phyloP scores from a whole-genome alignment of 805 yeast species.

The Candida fluviatilis region DNA sequence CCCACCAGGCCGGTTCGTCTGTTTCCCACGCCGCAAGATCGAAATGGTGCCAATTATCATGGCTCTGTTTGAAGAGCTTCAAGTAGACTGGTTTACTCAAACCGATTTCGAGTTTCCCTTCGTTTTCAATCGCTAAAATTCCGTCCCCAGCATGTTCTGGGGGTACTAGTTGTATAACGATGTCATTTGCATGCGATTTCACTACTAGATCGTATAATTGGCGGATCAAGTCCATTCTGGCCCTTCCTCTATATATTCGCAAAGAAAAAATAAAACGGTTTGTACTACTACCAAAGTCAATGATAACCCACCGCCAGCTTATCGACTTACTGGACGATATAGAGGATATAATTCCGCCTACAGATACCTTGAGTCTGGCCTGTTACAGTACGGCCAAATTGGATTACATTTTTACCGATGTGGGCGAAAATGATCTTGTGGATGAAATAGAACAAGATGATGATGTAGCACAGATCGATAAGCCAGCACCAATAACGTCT shows the following conservation, averaged over 20 bases:
- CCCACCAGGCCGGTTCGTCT: conserved; percentile 8
- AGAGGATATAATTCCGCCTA: conserved; percentile 19
- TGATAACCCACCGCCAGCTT: conserved; percentile 2
- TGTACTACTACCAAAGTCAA: too few species aligned
- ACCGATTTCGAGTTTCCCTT: conserved; percentile 25
- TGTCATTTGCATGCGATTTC: conserved; percentile 2
- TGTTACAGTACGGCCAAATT: conserved; percentile 26
- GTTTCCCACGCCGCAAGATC: neutral
- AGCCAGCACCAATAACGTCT: too few species aligned
- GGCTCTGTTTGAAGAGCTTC: conserved; percentile 28
- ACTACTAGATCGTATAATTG: conserved; percentile 1
- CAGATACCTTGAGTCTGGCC: conserved; percentile 28
- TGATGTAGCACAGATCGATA: neutral
- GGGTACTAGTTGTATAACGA: conserved; percentile 6
- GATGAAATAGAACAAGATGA: conserved; percentile 3
- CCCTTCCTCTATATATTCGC: neutral
- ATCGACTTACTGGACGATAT: conserved; percentile 3
- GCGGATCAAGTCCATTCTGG: neutral
- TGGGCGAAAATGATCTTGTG: conserved; percentile 1
- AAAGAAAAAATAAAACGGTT: too few species aligned
- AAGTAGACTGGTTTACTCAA: conserved; percentile 26
- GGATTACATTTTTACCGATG: conserved; percentile 15
- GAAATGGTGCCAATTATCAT: conserved; percentile 22
- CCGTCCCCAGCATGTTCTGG: neutral
- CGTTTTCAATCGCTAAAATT: conserved; percentile 6